Conservation (phyloP, 2,329 filamentous ascomycete genomes). For the Neospermospora avenae region DNA sequence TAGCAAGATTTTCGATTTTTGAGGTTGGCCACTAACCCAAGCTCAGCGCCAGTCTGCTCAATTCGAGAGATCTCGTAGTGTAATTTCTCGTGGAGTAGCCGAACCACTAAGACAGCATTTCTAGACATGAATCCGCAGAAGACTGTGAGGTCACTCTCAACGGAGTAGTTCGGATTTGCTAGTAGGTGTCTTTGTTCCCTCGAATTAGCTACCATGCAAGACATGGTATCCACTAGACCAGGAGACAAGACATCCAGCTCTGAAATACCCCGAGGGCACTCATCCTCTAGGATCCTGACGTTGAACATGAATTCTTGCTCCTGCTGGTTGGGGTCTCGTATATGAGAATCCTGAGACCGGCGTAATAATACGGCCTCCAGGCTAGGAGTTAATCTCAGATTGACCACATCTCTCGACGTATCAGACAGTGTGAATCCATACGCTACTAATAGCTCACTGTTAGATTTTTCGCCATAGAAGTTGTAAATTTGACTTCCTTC, state of each 20-base stretch:
- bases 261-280: not conserved
- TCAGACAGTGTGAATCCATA: slow-evolving; percentile 59
- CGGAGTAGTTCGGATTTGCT: slow-evolving; percentile 17
- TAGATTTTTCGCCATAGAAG: slow-evolving; percentile 75
- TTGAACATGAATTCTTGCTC: slow-evolving; percentile 31
- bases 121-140: slow-evolving; percentile 22
- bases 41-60: slow-evolving; percentile 3
- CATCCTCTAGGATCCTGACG: slow-evolving; percentile 3
- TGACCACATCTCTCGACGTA: slow-evolving; percentile 35
- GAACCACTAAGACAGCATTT: slow-evolving; percentile 16
- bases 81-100: slow-evolving; percentile 23
- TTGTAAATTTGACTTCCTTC: slow-evolving; percentile 58
- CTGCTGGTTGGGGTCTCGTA: not conserved
- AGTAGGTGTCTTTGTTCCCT: slow-evolving; percentile 21
- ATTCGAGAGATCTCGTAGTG: slow-evolving; percentile 12
- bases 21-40: not conserved
- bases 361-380: slow-evolving; percentile 19
- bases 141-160: slow-evolving; percentile 14
- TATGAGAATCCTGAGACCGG: slow-evolving; percentile 25
- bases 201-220: slow-evolving; percentile 29
- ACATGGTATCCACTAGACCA: slow-evolving; percentile 29
- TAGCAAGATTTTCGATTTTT: not conserved
- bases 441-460: slow-evolving; percentile 64
- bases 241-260: slow-evolving; percentile 23
- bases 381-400: slow-evolving; percentile 28